These are phyloP conservation scores for Sclerotinia trifoliorum DNA, from an alignment of 2,329 filamentous ascomycete genomes.

Conservation along the genomic window DNA sequence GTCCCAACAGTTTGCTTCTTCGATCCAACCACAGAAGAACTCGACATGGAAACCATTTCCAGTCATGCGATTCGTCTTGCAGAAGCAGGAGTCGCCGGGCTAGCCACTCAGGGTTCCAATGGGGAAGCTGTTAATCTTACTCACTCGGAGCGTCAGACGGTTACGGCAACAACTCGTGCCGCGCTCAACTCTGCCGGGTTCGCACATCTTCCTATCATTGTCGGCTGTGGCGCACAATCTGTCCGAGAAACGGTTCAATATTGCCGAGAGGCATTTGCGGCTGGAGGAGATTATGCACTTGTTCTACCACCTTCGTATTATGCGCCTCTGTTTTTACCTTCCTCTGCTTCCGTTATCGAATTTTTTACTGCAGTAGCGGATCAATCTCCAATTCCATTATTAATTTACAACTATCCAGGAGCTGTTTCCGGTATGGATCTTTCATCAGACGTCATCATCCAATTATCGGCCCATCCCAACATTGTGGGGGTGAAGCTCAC, in stretches of 20 bases:
- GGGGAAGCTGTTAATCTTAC: conserved; percentile 67
- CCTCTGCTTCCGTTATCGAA: conserved; percentile 48
- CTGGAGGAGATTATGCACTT: conserved; percentile 66
- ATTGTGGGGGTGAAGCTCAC: conserved; percentile 91
- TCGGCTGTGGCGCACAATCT: conserved; percentile 65
- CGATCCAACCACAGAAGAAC: conserved; percentile 60
- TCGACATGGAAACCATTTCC: conserved; percentile 58
- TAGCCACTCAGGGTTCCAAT: conserved; percentile 65
- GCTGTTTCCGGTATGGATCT: conserved; percentile 85
- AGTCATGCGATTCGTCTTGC: conserved; percentile 55
- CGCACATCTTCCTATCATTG: conserved; percentile 59
- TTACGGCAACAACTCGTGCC: conserved; percentile 59
- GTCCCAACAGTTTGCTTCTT: conserved; percentile 77
- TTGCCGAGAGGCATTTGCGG: conserved; percentile 59
- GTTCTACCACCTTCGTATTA: conserved; percentile 69
- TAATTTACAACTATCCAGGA: conserved; percentile 90
- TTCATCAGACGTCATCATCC: conserved; percentile 82
- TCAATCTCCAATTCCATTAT: conserved; percentile 70
- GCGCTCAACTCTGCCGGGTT: conserved; percentile 60
- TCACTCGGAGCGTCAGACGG: conserved; percentile 57
- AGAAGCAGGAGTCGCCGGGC: conserved; percentile 57
- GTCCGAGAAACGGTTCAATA: conserved; percentile 64
- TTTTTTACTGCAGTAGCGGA: conserved; percentile 64
- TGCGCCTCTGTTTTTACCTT: conserved; percentile 55
- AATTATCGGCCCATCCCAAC: conserved; percentile 76